Conservation (phyloP, 2,329 filamentous ascomycete species). For the Fusarium austroafricanum region DNA sequence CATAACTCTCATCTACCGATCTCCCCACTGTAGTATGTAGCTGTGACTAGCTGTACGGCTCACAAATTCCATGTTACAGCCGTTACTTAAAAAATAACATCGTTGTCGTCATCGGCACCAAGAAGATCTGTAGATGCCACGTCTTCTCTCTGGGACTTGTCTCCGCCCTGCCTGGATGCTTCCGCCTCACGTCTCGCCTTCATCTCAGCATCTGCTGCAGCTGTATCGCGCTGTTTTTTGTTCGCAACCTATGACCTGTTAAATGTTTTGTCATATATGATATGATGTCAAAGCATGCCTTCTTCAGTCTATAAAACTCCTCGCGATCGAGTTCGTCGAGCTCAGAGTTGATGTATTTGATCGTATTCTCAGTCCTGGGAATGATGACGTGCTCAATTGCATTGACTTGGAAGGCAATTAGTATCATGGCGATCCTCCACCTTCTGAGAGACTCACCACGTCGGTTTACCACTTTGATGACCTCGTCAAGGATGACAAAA, state of each 20-base stretch:
- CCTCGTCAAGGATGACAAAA: slow-evolving; percentile 97
- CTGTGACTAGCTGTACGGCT: neutral
- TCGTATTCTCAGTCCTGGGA: slow-evolving; percentile 98
- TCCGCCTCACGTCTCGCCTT: slow-evolving; percentile 74
- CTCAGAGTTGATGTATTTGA: slow-evolving; percentile 99
- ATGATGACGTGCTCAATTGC: slow-evolving; percentile 98
- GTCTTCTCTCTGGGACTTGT: slow-evolving; percentile 56
- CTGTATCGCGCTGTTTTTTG: slow-evolving; percentile 84
- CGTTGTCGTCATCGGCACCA: slow-evolving; percentile 76
- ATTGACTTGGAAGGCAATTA: slow-evolving; percentile 71
- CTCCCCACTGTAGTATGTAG: neutral
- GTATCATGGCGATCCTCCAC: neutral
- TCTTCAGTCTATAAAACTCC: slow-evolving; percentile 98
- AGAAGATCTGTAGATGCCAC: slow-evolving; percentile 70
- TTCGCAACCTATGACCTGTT: slow-evolving; percentile 68
- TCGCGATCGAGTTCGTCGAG: slow-evolving; percentile 97
- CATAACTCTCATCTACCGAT: neutral
- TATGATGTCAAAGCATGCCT: slow-evolving; percentile 56
- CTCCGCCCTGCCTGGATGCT: slow-evolving; percentile 46
- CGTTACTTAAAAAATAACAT: slow-evolving; percentile 79
- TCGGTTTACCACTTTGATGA: slow-evolving; percentile 98
- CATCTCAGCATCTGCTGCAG: slow-evolving; percentile 78
- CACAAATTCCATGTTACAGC: neutral
- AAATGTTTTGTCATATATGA: neutral
- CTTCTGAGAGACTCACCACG: slow-evolving; percentile 68